phyloP scores from a whole-genome alignment of 768 basidiomycete genomes.

The Mycena belliarum region DNA sequence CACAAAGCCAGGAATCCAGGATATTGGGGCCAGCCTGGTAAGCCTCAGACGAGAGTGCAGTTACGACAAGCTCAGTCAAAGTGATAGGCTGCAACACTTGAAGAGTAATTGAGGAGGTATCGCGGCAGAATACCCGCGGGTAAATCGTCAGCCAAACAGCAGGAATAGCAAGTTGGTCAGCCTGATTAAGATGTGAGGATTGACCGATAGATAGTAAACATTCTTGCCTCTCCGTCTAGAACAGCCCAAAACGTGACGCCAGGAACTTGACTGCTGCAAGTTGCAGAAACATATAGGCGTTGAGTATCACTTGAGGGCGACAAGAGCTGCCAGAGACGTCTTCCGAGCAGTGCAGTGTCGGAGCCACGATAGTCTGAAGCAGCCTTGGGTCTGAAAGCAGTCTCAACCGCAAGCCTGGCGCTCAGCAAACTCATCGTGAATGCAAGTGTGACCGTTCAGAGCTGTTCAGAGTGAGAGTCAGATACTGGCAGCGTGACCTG shows the following conservation, averaged over 20 bases:
- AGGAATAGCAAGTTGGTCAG: slow-evolving; percentile 41
- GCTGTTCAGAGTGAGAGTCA: no score
- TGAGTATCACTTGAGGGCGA: not conserved
- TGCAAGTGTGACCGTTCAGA: no score
- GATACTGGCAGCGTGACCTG: no score
- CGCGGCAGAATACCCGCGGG: slow-evolving; percentile 34
- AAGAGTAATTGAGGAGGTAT: slow-evolving; percentile 23
- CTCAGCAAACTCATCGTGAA: slow-evolving; percentile 3
- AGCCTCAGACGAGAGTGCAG: slow-evolving; percentile 50
- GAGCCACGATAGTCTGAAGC: slow-evolving; percentile 6
- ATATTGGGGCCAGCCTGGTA: slow-evolving; percentile 41
- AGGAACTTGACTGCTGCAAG: slow-evolving; percentile 2
- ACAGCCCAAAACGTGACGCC: slow-evolving; percentile 30
- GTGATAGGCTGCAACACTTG: slow-evolving; percentile 31
- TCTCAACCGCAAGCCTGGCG: not conserved
- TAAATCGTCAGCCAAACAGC: slow-evolving; percentile 39
- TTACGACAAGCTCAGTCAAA: slow-evolving; percentile 53
- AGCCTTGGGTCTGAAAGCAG: slow-evolving; percentile 2
- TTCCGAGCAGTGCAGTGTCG: slow-evolving; percentile 8
- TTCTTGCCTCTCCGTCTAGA: slow-evolving; percentile 40
- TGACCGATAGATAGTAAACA: not conserved
- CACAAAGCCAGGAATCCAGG: slow-evolving; percentile 47
- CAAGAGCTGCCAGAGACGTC: slow-evolving; percentile 1
- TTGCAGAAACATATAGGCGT: slow-evolving; percentile 12
- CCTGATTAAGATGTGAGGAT: slow-evolving; percentile 24